A percentile compares a stretch with the other conserved stretches of the same genome.
phyloP scores from a whole-genome alignment of 164 flowering plant genomes.

The Annona squamosa region DNA sequence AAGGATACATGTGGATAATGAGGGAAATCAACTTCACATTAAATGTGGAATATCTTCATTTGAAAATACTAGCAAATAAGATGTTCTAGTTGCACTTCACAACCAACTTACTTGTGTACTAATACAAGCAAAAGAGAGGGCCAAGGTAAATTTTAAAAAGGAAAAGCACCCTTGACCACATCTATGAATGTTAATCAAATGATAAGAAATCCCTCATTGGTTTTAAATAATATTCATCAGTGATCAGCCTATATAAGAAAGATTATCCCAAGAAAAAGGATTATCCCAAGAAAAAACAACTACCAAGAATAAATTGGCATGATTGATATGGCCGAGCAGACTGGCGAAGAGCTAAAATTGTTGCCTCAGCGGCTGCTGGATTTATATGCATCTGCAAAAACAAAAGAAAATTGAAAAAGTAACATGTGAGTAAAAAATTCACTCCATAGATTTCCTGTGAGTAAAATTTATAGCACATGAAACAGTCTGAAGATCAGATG shows the following conservation, averaged over 20 bases:
- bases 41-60: background rate
- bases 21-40: background rate
- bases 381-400: slow-evolving; percentile 61
- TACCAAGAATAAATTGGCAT: slow-evolving; percentile 86
- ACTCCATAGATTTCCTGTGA: no score
- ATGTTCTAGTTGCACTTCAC: background rate
- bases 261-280: background rate
- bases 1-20: background rate
- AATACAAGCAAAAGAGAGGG: background rate
- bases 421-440: background rate
- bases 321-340: slow-evolving; percentile 71
- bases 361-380: slow-evolving; percentile 81
- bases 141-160: background rate
- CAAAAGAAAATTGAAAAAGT: background rate
- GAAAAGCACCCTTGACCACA: background rate
- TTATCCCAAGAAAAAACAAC: background rate
- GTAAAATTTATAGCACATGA: no score
- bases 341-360: slow-evolving; percentile 57
- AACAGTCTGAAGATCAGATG: no score
- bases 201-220: background rate
- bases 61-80: background rate
- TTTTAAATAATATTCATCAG: background rate
- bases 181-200: background rate
- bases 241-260: background rate
- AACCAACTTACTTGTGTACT: no score